Evolutionary conservation across 768 basidiomycete genomes (phyloP), one percentile per base, ranked within the genome.

Genomic region (Podaxis pistillaris): DNA sequence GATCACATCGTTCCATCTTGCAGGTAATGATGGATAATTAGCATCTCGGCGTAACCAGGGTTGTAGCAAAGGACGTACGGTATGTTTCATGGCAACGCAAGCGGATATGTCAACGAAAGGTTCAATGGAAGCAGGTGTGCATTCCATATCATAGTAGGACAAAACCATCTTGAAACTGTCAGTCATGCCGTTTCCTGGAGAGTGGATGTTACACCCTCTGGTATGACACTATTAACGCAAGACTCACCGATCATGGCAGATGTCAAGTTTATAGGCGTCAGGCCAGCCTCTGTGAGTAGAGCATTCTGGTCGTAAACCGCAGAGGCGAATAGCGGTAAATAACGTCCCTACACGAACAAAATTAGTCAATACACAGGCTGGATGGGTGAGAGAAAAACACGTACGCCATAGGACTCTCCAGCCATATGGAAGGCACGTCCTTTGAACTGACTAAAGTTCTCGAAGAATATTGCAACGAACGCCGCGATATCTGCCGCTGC

Each of bases 381-480:
- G 38, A 12, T 4, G 17, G 11, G 24, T 12, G 11, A n/a, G 33
- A 33, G 8, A 50, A 33, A 49, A 24, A 49, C 50, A 67, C 68
- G 46, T 65, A 89, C 90, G 0, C 84, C 90, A 66, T 92, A 93
- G 1, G 88, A 91, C 75, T 93, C 91, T 28, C 91, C 92, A 0
- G 90, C 80, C 56, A 93, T 78, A 65, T 92, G 89, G 50, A 94
- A 79, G 0, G 83, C 76, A 24, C 91, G 75, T 2, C 88, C 89
- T 53, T 83, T 71, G 72, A 90, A 92, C 65, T 90, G 82, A 13
- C 79, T 77, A 76, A 93, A 94, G 0, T 87, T 86, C 65, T 92
- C 87, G 67, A 92, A 90, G 75, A 93, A 92, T 60, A 94, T 88
- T 1, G 83, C 77, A 58, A 93, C 78, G 73, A 93, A 93, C 0